These are phyloP conservation scores for Striga hermonthica DNA, from an alignment of 305 asterid genomes.

Conservation along the genomic window DNA sequence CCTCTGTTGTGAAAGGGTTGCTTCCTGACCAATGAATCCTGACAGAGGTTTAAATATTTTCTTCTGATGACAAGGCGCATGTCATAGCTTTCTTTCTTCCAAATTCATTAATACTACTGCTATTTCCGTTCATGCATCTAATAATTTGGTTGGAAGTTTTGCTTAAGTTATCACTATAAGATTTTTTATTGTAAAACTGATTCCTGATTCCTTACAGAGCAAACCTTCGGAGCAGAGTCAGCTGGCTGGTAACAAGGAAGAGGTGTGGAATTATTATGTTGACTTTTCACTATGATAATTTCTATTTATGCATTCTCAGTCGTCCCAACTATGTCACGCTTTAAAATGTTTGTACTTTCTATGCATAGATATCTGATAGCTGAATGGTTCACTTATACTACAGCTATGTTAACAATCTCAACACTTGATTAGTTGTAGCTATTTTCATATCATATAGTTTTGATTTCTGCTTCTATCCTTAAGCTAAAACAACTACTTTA, in stretches of 20 bases:
- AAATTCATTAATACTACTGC: conserved; percentile 4
- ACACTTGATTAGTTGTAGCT: background rate
- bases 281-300: conserved; percentile 14
- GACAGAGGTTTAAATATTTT: conserved; percentile 15
- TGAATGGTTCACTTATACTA: background rate
- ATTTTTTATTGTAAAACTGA: conserved; percentile 24
- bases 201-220: conserved; percentile 39
- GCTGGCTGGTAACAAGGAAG: conserved; percentile 34
- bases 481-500: background rate
- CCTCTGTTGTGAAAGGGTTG: conserved; percentile 12
- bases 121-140: conserved; percentile 17
- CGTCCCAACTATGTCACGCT: background rate
- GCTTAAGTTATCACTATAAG: background rate
- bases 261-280: conserved; percentile 42
- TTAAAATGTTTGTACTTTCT: background rate
- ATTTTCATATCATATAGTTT: background rate
- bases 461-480: background rate
- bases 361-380: conserved; percentile 5
- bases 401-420: background rate
- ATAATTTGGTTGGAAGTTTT: conserved; percentile 2
- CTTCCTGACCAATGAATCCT: conserved; percentile 8
- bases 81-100: background rate
- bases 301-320: conserved; percentile 12
- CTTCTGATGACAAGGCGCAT: conserved; percentile 16
- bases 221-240: conserved; percentile 41